These are phyloP conservation scores for Rhodotorula sp. DNA, from an alignment of 1,284 basidiomycete genomes.

Conservation along the genomic window DNA sequence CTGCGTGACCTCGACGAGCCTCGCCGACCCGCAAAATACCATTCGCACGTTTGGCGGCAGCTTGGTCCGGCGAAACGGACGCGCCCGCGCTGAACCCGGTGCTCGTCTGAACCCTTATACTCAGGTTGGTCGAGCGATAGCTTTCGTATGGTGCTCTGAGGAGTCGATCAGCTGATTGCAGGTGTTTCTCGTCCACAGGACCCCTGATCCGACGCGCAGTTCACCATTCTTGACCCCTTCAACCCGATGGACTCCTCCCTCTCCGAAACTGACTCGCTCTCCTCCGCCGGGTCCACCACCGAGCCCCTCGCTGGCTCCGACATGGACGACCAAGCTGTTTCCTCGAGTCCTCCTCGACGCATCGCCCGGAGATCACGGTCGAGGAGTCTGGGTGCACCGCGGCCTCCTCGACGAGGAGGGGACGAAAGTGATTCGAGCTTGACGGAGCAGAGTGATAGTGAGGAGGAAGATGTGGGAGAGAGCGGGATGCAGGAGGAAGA, in stretches of 20 bases:
- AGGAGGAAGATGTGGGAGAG: slow-evolving; percentile 4
- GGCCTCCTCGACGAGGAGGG: slow-evolving; percentile 2
- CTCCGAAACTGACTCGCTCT: slow-evolving; percentile 38
- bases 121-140: too few species aligned
- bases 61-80: too few species aligned
- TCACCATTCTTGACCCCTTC: neutral
- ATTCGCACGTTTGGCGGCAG: too few species aligned
- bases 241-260: slow-evolving; percentile 23
- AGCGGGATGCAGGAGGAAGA: neutral
- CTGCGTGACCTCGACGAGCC: too few species aligned
- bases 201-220: too few species aligned
- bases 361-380: neutral
- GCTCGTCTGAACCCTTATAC: too few species aligned
- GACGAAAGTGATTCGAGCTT: slow-evolving; percentile 35
- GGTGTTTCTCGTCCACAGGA: too few species aligned
- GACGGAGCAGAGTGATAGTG: slow-evolving; percentile 32
- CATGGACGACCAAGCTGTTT: neutral
- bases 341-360: neutral
- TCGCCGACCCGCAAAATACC: too few species aligned
- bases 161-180: too few species aligned
- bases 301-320: slow-evolving; percentile 36
- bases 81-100: too few species aligned
- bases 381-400: neutral
- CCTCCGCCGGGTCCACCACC: slow-evolving; percentile 36
- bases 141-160: too few species aligned